Evolutionary conservation across 176 grass and related monocot genomes (phyloP), one percentile per base, ranked within the genome.

Genomic region (Canna indica): DNA sequence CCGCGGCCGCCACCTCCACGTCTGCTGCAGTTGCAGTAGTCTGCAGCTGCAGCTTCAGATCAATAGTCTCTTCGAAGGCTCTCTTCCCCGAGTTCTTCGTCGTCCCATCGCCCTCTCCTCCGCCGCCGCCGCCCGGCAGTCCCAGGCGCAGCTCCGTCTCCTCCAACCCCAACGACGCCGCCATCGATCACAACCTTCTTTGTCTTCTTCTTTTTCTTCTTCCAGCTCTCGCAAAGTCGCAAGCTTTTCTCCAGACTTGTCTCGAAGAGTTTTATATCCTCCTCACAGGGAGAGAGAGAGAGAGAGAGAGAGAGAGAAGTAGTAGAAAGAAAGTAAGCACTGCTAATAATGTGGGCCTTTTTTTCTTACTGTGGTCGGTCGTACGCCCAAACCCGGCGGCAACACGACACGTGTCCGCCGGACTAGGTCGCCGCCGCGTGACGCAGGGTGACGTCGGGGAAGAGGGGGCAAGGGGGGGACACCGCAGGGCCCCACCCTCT

Each of bases 111-210:
- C 53, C 72, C 24, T 74, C 82, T 60, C 58, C 58, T 59, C 56
- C 56, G 11, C 18, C 91, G 29, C 74, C 87, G 28, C 86, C 93
- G 54, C 93, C 88, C 0, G 88, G 88, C 79, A 91, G 73, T 64
- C 93, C 86, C 73, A 96, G 93, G 11, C 88, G 48, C 81, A 96
- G 93, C 86, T 96, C 93, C 64, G 93, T 96, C 83, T 81, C 88
- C 34, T 87, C 88, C 71, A 73, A 86, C 71, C 82, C 81, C 81
- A 81, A 77, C 47, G 66, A 64, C 47, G 73, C 59, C 39, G 47
- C 79, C 74, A 64, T 75, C 50, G 31, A 36, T 34, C 52, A 17
- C 17, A 18, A 9, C 5, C 35, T 15, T 18, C 71, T 34, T 25
- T 13, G 17, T 35, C 28, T 30, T 48, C 68, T 16, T 31, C 67